phyloP scores from a whole-genome alignment of 2,329 filamentous ascomycete genomes.

The Drechslerella coelobrocha region DNA sequence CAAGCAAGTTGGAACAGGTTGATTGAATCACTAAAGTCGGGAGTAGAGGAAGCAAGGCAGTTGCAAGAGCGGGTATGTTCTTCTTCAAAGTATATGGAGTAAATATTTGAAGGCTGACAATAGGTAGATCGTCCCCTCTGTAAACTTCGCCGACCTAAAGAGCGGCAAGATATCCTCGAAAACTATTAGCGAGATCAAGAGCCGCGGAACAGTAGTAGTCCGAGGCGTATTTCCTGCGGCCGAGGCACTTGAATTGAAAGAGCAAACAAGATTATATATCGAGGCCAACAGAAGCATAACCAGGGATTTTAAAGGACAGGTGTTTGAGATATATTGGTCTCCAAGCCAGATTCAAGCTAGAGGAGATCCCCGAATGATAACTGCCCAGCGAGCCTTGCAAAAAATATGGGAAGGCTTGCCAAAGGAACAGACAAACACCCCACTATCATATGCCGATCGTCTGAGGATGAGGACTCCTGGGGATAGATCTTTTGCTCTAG shows the following conservation, averaged over 20 bases:
- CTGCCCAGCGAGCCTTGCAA: conserved; percentile 69
- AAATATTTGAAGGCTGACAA: conserved; percentile 6
- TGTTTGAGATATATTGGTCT: conserved; percentile 80
- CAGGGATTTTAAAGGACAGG: conserved; percentile 72
- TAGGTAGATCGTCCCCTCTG: conserved; percentile 63
- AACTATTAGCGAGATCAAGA: conserved; percentile 62
- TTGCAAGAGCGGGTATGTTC: conserved; percentile 60
- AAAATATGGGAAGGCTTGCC: conserved; percentile 67
- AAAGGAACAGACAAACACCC: conserved; percentile 64
- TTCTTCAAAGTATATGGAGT: background rate
- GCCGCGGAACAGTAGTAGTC: conserved; percentile 70
- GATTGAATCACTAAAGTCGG: conserved; percentile 60
- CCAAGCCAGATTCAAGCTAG: conserved; percentile 71
- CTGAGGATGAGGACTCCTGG: conserved; percentile 75
- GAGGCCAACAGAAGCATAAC: conserved; percentile 67
- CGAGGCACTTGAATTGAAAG: conserved; percentile 71
- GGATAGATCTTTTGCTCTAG: conserved; percentile 73
- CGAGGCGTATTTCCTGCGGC: conserved; percentile 69
- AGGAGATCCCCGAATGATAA: conserved; percentile 70
- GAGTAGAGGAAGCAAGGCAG: conserved; percentile 62
- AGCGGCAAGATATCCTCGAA: conserved; percentile 44
- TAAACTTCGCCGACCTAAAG: conserved; percentile 64
- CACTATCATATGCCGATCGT: conserved; percentile 73
- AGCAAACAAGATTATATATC: conserved; percentile 70
- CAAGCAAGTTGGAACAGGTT: conserved; percentile 63